These are phyloP conservation scores for Agapanthus africanus DNA, from an alignment of 106 monocot genomes.

Conservation along the genomic window DNA sequence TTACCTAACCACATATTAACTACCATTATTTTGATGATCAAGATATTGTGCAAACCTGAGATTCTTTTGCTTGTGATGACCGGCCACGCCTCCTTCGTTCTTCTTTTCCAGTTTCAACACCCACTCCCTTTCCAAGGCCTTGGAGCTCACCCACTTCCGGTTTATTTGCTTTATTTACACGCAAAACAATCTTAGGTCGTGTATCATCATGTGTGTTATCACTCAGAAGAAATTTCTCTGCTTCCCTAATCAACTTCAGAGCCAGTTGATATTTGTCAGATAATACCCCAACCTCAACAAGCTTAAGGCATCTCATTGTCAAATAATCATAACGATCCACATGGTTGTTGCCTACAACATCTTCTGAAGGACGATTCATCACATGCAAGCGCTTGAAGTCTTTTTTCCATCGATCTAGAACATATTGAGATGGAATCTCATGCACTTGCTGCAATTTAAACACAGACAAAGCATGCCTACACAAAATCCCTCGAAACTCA, in stretches of 20 bases:
- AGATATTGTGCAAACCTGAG: slow-evolving; percentile 25
- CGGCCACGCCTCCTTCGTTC: slow-evolving; percentile 10
- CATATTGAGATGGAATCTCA: slow-evolving; percentile 29
- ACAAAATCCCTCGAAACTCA: slow-evolving; percentile 37
- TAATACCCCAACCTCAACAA: slow-evolving; percentile 21
- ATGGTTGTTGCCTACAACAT: slow-evolving; percentile 9
- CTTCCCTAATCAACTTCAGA: slow-evolving; percentile 17
- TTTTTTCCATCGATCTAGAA: slow-evolving; percentile 44
- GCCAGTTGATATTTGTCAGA: slow-evolving; percentile 26
- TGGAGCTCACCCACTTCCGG: slow-evolving; percentile 17
- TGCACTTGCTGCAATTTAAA: slow-evolving; percentile 36
- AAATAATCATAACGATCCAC: slow-evolving; percentile 22
- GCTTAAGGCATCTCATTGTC: slow-evolving; percentile 18
- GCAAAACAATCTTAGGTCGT: slow-evolving; percentile 51
- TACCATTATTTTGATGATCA: too few species aligned
- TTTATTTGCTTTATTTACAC: slow-evolving; percentile 43
- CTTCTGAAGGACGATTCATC: slow-evolving; percentile 13
- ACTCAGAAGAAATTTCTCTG: slow-evolving; percentile 18
- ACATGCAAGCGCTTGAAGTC: slow-evolving; percentile 27
- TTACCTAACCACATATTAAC: too few species aligned
- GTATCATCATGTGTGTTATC: slow-evolving; percentile 15
- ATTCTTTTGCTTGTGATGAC: slow-evolving; percentile 18
- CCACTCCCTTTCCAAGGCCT: slow-evolving; percentile 14
- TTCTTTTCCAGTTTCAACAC: slow-evolving; percentile 30
- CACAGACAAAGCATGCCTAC: slow-evolving; percentile 33